Evolutionary conservation across 1,139 yeast species (phyloP), one percentile per base, ranked within the genome.

Genomic region (Fermentozyma sake): DNA sequence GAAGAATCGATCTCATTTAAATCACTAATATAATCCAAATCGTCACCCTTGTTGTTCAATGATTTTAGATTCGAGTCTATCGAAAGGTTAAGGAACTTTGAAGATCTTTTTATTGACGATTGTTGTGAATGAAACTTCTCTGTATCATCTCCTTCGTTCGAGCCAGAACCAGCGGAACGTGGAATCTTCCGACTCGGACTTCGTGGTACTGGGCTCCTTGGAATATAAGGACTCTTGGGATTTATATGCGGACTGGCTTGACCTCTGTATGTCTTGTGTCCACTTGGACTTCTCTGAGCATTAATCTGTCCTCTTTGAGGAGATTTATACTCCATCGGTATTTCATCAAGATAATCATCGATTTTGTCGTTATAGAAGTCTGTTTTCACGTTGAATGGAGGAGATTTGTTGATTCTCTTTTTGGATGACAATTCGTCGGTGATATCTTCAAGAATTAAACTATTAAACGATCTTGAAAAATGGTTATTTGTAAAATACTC

Each of bases 81-180:
- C n/a, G 70, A 64, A 13, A 71, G 53, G 37, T 68, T 69, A 30
- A 70, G 44, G 38, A 56, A 70, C 35, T 72, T 71, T 11, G 68
- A 60, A 1, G 76, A 69, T 27, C 74, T 45, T 31, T 62, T 64
- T 16, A 67, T 62, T 12, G 68, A 58, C 7, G 55, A 46, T 20
- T 32, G 55, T 31, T 35, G 50, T 14, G 38, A 34, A 36, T 22
- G 52, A 50, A 20, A 45, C 46, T 38, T 52, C 41, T 34, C 47
- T 35, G 28, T 22, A 5, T 37, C 40, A 10, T 38, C 42, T 5
- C 36, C 40, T 16, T 40, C 44, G 32, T 10, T 23, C 26, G n/a
- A 29, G 28, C 11, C 17, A 12, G 20, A 18, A 7, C 12, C 12
- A n/a, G n/a, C n/a, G n/a, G n/a, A n/a, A n/a, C n/a, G n/a, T n/a